Percentiles rank a stretch among this genome's conserved stretches.
Evolutionary conservation across 129 eudicot genomes (phyloP).

Genomic region (Tagetes erecta): DNA sequence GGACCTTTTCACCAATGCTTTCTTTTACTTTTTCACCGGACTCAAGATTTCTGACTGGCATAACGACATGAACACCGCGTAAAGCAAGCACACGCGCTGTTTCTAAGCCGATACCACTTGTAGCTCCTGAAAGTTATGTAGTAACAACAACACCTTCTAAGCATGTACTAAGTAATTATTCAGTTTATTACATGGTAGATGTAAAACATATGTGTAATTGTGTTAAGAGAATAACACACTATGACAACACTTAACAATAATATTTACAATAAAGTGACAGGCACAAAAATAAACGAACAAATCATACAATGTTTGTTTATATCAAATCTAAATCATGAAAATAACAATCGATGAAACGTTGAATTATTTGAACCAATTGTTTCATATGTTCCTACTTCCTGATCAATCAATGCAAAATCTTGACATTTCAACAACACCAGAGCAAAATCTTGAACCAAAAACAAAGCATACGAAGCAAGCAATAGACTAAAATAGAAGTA

Average conservation of each 20-base stretch:
- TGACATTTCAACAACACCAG: too few species aligned
- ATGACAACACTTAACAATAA: too few species aligned
- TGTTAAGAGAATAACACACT: too few species aligned
- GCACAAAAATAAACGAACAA: not conserved
- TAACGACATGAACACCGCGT: slow-evolving; percentile 78
- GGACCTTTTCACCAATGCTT: slow-evolving; percentile 54
- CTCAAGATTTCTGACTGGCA: slow-evolving; percentile 81
- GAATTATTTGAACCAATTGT: too few species aligned
- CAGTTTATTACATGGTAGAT: not conserved
- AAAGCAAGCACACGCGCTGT: slow-evolving; percentile 82
- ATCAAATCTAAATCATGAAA: not conserved
- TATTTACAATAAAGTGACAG: too few species aligned
- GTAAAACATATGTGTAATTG: slow-evolving; percentile 1
- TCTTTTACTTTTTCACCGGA: slow-evolving; percentile 68
- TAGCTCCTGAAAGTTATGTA: slow-evolving; percentile 64
- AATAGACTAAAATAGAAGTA: not conserved
- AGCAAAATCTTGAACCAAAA: too few species aligned
- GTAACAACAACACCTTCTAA: not conserved
- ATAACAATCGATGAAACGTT: too few species aligned
- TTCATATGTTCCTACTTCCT: too few species aligned
- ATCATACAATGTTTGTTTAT: not conserved
- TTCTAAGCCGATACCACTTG: slow-evolving; percentile 93
- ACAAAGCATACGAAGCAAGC: not conserved
- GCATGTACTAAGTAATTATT: not conserved
- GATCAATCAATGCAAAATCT: too few species aligned